Base-by-base conservation (phyloP, 2,329 filamentous ascomycete genomes). In the Acrocalymma vagum region DNA sequence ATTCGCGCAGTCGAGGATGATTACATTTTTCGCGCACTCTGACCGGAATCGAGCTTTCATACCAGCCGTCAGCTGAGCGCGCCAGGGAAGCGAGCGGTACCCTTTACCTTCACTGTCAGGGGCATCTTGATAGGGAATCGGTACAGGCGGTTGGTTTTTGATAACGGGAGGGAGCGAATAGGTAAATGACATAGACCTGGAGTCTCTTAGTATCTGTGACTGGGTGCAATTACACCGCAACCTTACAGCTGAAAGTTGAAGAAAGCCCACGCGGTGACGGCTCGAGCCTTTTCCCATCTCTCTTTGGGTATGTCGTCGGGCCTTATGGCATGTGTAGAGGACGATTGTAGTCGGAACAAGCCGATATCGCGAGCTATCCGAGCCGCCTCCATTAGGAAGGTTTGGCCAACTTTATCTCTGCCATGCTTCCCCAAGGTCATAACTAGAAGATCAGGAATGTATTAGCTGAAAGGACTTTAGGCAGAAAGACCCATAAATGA, bases 241-340 rank as follows among this genome's bases (percentile, higher is more conserved):
- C 43, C 59, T 36, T 42, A 64, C 63, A 65, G 39, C 46, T 67
- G 63, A 25, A 66, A 66, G 20, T 64, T 66, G 41, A 65, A 58
- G 9, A 63, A 26, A 5, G 51, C 47, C 63, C 63, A 67, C 0
- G 60, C 62, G n/a, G 62, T 62, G 0, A 60, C 55, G 1, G 58
- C 52, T 25, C 57, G 49, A 11, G 45, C 51, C 33, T 36, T 54
- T 14, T 50, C 48, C 60, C 57, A 63, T 37, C 42, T 55, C 4
- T 50, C 46, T 24, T 47, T 32, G 2, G 49, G 32, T 3, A 60
- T 45, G n/a, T 45, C n/a, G 41, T 5, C 20, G 33, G 5, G 53
- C 47, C 27, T 43, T 53, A 15, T 39, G 29, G 20, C 13, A 35
- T 11, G 32, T 18, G 17, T 46, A 18, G 46, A 24, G 18, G 47